These are phyloP conservation scores for Microsporum audouinii DNA, from an alignment of 2,329 filamentous ascomycete genomes.

Conservation along the genomic window DNA sequence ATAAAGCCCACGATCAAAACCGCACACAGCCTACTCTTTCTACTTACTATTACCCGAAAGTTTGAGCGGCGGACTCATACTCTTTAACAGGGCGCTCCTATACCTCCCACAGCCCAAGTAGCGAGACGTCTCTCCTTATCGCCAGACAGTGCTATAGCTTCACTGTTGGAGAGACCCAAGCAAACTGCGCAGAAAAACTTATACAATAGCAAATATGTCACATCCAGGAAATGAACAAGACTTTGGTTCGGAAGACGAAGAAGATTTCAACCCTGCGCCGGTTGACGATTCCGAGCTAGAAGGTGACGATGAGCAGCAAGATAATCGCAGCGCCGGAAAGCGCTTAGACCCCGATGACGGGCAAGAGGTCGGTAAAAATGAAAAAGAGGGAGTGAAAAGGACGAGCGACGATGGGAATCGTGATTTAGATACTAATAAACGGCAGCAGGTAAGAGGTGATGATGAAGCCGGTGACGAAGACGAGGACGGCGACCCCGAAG, in stretches of 20 bases:
- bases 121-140: neutral
- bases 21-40: neutral
- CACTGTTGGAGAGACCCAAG: neutral
- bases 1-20: neutral
- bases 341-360: conserved; percentile 17
- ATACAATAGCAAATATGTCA: conserved; percentile 21
- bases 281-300: conserved; percentile 65
- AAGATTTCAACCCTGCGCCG: conserved; percentile 79
- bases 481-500: conserved; percentile 43
- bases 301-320: conserved; percentile 29
- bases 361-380: conserved; percentile 38
- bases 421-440: conserved; percentile 50
- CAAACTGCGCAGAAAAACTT: neutral
- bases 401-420: conserved; percentile 37
- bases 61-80: neutral
- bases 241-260: conserved; percentile 53
- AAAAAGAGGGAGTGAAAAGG: conserved; percentile 38
- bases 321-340: conserved; percentile 18
- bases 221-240: conserved; percentile 33
- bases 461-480: conserved; percentile 31
- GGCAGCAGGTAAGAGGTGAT: conserved; percentile 17
- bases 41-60: neutral
- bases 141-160: neutral
- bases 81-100: neutral
- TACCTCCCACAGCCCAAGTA: neutral